Evolutionary conservation across 179 eudicot species (phyloP), one percentile per base, ranked within the genome.

Genomic region (Sideroxylon spinosum): DNA sequence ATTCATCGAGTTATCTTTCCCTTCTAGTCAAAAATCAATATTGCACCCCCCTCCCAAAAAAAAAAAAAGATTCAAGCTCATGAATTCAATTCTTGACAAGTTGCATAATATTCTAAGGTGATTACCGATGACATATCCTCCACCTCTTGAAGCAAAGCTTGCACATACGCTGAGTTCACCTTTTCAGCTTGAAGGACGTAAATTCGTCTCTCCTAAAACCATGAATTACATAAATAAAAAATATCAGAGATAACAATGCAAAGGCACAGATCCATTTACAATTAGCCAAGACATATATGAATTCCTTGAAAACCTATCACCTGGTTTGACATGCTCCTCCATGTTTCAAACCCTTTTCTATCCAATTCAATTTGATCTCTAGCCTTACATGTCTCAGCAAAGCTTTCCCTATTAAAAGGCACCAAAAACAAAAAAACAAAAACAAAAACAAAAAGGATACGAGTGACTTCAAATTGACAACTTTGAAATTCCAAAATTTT

Each of bases 321-420:
- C 90, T 82, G 44, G 8, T 49, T 13, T 20, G 90, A 62, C 93
- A 92, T 91, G 9, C 77, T 91, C 87, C 75, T 91, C 97, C 97
- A 92, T 56, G 44, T 84, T 55, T 91, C 84, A 71, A 78, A 83
- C 29, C 88, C 95, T 79, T 82, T 73, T 2, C 85, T 82, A 80
- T 91, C 84, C 53, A 81, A 62, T 75, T 89, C 91, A 71, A 91
- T 60, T 70, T 23, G 61, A 57, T 79, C 49, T 76, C 68, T 82
- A 67, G 62, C 89, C 61, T 76, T 70, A 62, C 81, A 83, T 1
- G 79, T 77, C 78, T 87, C 80, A 22, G 79, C 70, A 81, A 86
- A 87, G 37, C 76, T 84, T 81, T 92, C 95, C 89, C 97, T 92
- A 67, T 26, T 81, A 73, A 79, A 76, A 78, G n/a, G 71, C 78